Evolutionary conservation across 192 early-diverging fungal species (phyloP).

Genomic region (Podila verticillata): DNA sequence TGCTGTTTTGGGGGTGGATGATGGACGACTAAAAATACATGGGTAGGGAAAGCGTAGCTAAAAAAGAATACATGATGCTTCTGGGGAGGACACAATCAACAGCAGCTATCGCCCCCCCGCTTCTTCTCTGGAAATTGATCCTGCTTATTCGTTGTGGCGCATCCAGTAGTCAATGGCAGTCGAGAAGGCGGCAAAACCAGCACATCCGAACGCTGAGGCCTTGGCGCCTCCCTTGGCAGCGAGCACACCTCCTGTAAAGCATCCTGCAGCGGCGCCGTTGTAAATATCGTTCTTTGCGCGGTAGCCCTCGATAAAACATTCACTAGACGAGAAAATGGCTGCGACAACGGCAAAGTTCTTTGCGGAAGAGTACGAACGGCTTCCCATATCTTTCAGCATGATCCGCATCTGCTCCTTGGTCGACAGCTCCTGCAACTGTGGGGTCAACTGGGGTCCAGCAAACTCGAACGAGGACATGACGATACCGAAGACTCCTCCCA

Average conservation of each 20-base stretch:
- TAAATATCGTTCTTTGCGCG: conserved; percentile 95
- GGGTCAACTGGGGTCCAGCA: conserved; percentile 75
- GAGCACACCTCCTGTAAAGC: conserved; percentile 89
- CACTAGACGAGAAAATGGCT: conserved; percentile 90
- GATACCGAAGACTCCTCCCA: conserved; percentile 91
- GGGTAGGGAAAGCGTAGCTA: neutral
- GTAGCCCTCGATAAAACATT: conserved; percentile 96
- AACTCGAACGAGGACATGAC: conserved; percentile 94
- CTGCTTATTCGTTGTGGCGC: conserved; percentile 51
- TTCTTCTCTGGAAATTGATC: too few species aligned
- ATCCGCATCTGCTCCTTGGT: conserved; percentile 88
- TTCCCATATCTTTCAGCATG: conserved; percentile 91
- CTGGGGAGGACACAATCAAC: too few species aligned
- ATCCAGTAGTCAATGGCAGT: conserved; percentile 93
- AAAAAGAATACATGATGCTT: neutral
- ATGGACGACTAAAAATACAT: conserved; percentile 13
- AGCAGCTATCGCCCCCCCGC: too few species aligned
- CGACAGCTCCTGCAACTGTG: conserved; percentile 68
- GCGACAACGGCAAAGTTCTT: conserved; percentile 96
- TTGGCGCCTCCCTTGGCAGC: conserved; percentile 81
- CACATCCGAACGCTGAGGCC: conserved; percentile 83
- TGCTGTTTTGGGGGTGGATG: neutral
- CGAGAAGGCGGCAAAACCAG: conserved; percentile 94
- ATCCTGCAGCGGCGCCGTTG: conserved; percentile 90
- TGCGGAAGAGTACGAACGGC: conserved; percentile 79